Base-by-base conservation (phyloP, 2,329 filamentous ascomycete species). In the Aspergillus persii region DNA sequence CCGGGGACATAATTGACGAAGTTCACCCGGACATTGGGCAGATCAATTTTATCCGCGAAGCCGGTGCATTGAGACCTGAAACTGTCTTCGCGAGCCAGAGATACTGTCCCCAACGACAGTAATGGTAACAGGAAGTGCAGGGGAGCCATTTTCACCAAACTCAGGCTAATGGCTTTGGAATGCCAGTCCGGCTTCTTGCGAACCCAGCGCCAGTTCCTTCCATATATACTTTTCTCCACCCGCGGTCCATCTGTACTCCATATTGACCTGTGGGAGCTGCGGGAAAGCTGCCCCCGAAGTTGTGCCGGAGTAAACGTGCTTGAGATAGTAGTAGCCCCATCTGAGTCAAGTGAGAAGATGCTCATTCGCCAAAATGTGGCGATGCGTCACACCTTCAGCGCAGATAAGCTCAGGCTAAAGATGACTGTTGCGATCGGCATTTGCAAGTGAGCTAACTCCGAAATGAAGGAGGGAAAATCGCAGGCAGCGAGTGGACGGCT, bases 1-100 rank as follows among this genome's bases (percentile, higher is more conserved):
- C 70, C 71, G 4, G 69, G 53, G 1, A 79, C 67, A 57, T 73
- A 76, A 15, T 75, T 68, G 23, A 58, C 68, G 26, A 73, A 68
- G 33, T 73, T 72, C 18, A 73, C 69, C 12, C 65, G 66, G 11
- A 72, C 70, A 61, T 73, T 61, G 3, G 71, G 70, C 1, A 73
- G 41, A 29, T 70, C 33, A 11, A 73, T 69, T 33, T 65, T 65
- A 49, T 64, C 47, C n/a, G 54, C 64, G 30, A 73, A 72, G 9
- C 58, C 57, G 11, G 60, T 15, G 56, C 71, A 73, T 52, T 68
- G 67, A 4, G 59, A 56, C 23, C 69, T 61, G 18, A 73, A 73
- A 4, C 59, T 30, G 60, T 71, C 67, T 23, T 68, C 64, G 15
- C 57, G 64, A 12, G 69, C 69, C 6, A 67, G 31, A 18, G 51